Evolutionary conservation across 495 filamentous ascomycete species (phyloP).

Genomic region (Sabuloglossum arenarium): DNA sequence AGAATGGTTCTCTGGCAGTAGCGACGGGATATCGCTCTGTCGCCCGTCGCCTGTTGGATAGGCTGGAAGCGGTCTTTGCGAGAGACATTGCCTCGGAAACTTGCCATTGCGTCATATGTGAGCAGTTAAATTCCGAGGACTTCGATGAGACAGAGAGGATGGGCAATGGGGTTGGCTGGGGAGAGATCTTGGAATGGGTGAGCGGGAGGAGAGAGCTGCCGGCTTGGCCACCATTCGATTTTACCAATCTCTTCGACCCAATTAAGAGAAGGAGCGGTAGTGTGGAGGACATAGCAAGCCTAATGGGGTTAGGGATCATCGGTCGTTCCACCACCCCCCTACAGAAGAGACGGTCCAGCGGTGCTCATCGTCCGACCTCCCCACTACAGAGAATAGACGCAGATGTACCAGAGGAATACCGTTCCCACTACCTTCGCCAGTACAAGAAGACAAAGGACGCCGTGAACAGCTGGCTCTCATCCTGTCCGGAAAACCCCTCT

Average conservation of each 20-base stretch:
- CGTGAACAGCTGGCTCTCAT: slow-evolving; percentile 71
- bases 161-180: slow-evolving; percentile 74
- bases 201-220: slow-evolving; percentile 73
- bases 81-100: slow-evolving; percentile 69
- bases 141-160: slow-evolving; percentile 20
- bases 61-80: slow-evolving; percentile 81
- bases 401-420: slow-evolving; percentile 77
- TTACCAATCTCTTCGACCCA: slow-evolving; percentile 23
- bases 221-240: slow-evolving; percentile 66
- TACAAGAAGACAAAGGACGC: slow-evolving; percentile 65
- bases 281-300: not conserved
- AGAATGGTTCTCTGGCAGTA: slow-evolving; percentile 78
- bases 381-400: slow-evolving; percentile 76
- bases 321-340: slow-evolving; percentile 9
- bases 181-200: slow-evolving; percentile 83
- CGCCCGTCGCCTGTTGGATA: slow-evolving; percentile 79
- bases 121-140: slow-evolving; percentile 22
- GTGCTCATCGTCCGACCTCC: slow-evolving; percentile 10
- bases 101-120: slow-evolving; percentile 64
- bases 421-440: slow-evolving; percentile 73
- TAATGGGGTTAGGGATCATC: slow-evolving; percentile 2
- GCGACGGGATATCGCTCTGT: slow-evolving; percentile 90
- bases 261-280: not conserved
- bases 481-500: slow-evolving; percentile 46
- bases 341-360: slow-evolving; percentile 22